phyloP scores from a whole-genome alignment of 139 green algal genomes.

The Penium margaritaceum region DNA sequence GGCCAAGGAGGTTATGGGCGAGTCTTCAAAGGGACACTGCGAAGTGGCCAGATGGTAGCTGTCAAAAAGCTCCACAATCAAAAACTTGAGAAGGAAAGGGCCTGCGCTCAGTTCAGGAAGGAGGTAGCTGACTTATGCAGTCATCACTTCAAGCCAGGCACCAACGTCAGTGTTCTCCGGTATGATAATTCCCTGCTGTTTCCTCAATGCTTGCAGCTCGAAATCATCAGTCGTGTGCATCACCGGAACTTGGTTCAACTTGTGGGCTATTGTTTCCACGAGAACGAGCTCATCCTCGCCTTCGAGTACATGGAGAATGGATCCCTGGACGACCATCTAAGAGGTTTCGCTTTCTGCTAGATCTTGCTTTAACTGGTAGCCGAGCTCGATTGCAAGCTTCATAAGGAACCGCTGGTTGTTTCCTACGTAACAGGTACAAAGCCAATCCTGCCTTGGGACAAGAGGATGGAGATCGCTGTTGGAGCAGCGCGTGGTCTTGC shows the following conservation, averaged over 20 bases:
- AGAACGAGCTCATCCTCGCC: conserved; percentile 15
- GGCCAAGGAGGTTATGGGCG: conserved; percentile 28
- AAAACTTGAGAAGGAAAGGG: not conserved
- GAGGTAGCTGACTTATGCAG: conserved; percentile 10
- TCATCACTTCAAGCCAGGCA: not conserved
- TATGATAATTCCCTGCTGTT: not conserved
- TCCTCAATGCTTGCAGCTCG: conserved; percentile 9
- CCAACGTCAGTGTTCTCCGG: too few species aligned
- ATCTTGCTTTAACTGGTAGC: not conserved
- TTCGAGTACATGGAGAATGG: conserved; percentile 33
- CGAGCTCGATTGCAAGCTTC: not conserved
- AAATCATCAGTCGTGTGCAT: conserved; percentile 33
- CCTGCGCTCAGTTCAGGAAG: conserved; percentile 13
- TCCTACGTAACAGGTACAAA: not conserved
- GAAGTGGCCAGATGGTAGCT: conserved; percentile 23
- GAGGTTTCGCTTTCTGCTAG: not conserved
- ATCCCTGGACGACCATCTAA: conserved; percentile 18
- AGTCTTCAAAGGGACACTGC: conserved; percentile 20
- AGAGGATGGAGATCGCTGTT: conserved; percentile 19
- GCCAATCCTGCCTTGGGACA: conserved; percentile 3
- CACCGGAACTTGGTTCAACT: conserved; percentile 25
- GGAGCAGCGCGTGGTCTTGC: conserved; percentile 19
- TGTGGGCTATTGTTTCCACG: conserved; percentile 11
- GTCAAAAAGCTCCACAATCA: conserved; percentile 32
- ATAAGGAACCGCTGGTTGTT: not conserved